Percentiles rank a stretch among this genome's conserved stretches.
Conservation (phyloP, 768 basidiomycete species). For the Hygrocybe punicea region DNA sequence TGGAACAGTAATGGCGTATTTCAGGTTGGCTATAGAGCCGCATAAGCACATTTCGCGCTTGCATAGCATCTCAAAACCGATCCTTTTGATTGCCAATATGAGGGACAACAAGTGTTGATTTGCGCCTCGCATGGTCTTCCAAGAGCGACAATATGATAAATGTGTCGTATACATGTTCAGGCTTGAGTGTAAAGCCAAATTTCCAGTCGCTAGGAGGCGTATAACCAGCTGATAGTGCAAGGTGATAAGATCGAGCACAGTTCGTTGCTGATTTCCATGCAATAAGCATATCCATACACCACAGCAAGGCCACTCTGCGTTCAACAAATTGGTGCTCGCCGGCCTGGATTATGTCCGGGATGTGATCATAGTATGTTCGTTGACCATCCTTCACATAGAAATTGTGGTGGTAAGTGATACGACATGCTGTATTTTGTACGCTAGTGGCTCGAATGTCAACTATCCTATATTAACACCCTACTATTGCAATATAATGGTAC, state of each 20-base stretch:
- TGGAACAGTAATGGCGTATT: slow-evolving; percentile 31
- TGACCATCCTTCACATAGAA: slow-evolving; percentile 18
- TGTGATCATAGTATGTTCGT: slow-evolving; percentile 20
- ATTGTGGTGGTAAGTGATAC: slow-evolving; percentile 26
- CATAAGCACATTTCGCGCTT: slow-evolving; percentile 20
- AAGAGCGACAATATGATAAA: slow-evolving; percentile 28
- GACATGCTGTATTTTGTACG: slow-evolving; percentile 12
- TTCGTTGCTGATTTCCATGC: slow-evolving; percentile 27
- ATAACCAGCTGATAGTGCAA: slow-evolving; percentile 4
- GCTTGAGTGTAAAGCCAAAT: slow-evolving; percentile 16
- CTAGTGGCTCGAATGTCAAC: neutral
- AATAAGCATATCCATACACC: slow-evolving; percentile 1
- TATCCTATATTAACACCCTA: neutral
- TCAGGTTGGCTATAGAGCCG: slow-evolving; percentile 27
- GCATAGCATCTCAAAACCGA: slow-evolving; percentile 8
- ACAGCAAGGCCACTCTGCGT: neutral
- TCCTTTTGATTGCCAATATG: slow-evolving; percentile 16
- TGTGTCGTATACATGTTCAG: slow-evolving; percentile 28
- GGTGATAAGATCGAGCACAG: slow-evolving; percentile 27
- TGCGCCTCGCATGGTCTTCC: slow-evolving; percentile 14
- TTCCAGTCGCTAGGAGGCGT: slow-evolving; percentile 14
- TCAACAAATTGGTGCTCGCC: slow-evolving; percentile 14
- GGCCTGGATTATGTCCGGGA: slow-evolving; percentile 15
- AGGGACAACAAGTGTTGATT: slow-evolving; percentile 14
- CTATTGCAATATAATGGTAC: slow-evolving; percentile 21